phyloP scores from a whole-genome alignment of 1,139 yeast genomes.

The Suhomyces taliae region DNA sequence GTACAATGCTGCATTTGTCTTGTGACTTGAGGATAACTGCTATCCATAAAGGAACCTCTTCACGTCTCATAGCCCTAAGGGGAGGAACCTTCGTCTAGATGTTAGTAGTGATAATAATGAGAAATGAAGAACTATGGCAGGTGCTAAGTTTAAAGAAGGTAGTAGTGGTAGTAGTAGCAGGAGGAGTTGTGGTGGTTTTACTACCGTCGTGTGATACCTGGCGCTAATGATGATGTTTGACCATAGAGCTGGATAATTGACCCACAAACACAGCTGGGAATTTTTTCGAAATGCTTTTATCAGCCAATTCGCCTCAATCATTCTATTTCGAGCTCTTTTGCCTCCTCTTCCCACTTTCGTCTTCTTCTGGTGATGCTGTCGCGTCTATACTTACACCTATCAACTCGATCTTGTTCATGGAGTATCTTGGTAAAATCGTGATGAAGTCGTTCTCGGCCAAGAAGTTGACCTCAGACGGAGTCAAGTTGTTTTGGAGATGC shows the following conservation, averaged over 20 bases:
- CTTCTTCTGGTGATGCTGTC: not conserved
- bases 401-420: conserved; percentile 61
- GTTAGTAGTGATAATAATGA: conserved; percentile 3
- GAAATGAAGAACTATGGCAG: not conserved
- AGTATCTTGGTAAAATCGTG: conserved; percentile 72
- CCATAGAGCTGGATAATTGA: too few relatives aligned
- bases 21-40: conserved; percentile 83
- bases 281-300: too few relatives aligned
- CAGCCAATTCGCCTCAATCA: too few relatives aligned
- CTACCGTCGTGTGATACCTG: too few relatives aligned
- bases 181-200: not conserved
- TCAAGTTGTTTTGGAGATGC: conserved; percentile 54
- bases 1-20: conserved; percentile 78
- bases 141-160: not conserved
- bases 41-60: conserved; percentile 81
- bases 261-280: too few relatives aligned
- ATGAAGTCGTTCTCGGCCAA: conserved; percentile 79
- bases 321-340: not conserved
- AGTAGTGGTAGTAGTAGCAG: not conserved
- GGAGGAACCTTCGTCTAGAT: conserved; percentile 47
- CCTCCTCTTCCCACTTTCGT: too few relatives aligned
- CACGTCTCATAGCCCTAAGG: conserved; percentile 68
- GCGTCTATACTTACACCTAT: conserved; percentile 51
- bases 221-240: too few relatives aligned
- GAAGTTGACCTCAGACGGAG: conserved; percentile 79